phyloP scores from a whole-genome alignment of 495 filamentous ascomycete genomes.

The Aspergillus ellipticus region DNA sequence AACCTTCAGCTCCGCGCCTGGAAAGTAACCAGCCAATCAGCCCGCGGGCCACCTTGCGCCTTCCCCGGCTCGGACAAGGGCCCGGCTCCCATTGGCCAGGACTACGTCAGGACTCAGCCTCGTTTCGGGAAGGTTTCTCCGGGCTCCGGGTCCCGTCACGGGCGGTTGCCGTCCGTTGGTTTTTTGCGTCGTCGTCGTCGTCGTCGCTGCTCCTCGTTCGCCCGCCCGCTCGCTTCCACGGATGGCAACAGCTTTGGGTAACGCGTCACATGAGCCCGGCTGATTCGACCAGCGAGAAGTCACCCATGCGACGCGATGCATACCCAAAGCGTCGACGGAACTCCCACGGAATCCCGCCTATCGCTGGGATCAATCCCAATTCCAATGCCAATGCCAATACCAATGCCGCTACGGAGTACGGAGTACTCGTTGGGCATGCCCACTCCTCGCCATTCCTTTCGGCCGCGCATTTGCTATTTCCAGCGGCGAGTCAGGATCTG shows the following conservation, averaged over 20 bases:
- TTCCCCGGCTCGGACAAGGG: neutral
- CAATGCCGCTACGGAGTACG: no score
- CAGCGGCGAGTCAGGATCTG: neutral
- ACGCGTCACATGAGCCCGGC: neutral
- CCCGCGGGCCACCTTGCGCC: neutral
- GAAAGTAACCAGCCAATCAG: neutral
- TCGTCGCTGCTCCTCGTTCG: no score
- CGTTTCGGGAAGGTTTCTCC: neutral
- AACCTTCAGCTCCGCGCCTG: no score
- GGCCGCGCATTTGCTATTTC: neutral
- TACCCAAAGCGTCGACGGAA: no score
- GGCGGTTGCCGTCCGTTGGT: neutral
- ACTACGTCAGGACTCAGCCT: neutral
- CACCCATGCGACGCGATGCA: no score
- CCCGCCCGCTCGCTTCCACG: no score
- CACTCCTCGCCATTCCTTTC: neutral
- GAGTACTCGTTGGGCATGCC: neutral
- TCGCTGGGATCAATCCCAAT: no score
- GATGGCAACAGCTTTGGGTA: constrained; percentile 1
- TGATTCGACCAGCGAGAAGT: no score
- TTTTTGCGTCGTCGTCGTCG: no score
- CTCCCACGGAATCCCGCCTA: no score
- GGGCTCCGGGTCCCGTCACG: neutral
- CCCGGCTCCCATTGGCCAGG: neutral
- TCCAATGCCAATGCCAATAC: no score